Evolutionary conservation across 1,139 yeast species (phyloP).

Genomic region (Pichia sp.): DNA sequence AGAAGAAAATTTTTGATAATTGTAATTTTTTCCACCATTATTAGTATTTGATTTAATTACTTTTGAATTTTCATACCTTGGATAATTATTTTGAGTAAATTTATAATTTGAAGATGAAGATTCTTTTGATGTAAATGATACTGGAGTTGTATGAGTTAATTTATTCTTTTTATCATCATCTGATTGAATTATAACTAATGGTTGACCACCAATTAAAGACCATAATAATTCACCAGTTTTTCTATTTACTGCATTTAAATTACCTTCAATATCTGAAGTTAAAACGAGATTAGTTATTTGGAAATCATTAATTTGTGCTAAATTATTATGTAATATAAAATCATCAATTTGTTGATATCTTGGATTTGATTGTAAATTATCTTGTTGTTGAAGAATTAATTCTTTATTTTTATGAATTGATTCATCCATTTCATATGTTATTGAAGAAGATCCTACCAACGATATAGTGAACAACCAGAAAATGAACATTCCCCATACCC

Average conservation of each 20-base stretch:
- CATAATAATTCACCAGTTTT: conserved; percentile 71
- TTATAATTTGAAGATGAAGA: background rate
- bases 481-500: too few relatives aligned
- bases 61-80: background rate
- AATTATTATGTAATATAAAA: background rate
- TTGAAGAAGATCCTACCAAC: too few relatives aligned
- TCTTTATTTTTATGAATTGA: background rate
- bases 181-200: conserved; percentile 34
- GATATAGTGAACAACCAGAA: too few relatives aligned
- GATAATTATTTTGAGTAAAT: background rate
- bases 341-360: background rate
- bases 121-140: background rate
- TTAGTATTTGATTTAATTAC: background rate
- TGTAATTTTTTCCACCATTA: background rate
- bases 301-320: conserved; percentile 38
- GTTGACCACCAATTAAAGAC: conserved; percentile 57
- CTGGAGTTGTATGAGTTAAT: conserved; percentile 18
- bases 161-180: conserved; percentile 8
- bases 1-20: background rate
- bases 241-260: conserved; percentile 74
- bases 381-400: background rate
- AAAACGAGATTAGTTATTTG: conserved; percentile 55
- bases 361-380: background rate
- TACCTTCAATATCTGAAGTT: conserved; percentile 84
- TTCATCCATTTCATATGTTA: too few relatives aligned